A percentile compares a stretch with the other conserved stretches of the same genome.
Evolutionary conservation across 108 stramenopile species (phyloP).

Genomic region (Nitzschia sp.): DNA sequence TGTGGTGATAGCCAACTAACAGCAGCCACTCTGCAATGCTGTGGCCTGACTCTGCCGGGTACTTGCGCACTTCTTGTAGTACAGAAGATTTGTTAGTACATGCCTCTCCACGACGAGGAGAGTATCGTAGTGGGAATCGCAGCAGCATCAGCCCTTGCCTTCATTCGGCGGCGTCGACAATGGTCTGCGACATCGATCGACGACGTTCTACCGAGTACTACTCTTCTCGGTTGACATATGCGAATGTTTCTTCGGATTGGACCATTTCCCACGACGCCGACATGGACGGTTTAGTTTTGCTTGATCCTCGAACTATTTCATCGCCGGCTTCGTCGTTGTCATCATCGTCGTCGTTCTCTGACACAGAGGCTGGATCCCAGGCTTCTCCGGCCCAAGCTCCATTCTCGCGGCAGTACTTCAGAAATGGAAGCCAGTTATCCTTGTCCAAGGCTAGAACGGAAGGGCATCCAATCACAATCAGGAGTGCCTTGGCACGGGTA

Average conservation of each 20-base stretch:
- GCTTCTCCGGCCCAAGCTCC: constrained; percentile 16
- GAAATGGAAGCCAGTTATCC: constrained; percentile 43
- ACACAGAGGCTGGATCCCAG: constrained; percentile 16
- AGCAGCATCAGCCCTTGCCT: not conserved
- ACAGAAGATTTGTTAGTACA: not conserved
- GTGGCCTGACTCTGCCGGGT: too few relatives aligned
- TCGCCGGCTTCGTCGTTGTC: not conserved
- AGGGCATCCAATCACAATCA: constrained; percentile 85
- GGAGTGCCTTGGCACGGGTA: constrained; percentile 76
- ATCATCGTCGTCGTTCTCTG: not conserved
- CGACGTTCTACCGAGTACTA: not conserved
- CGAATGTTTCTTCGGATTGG: not conserved
- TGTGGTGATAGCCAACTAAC: too few relatives aligned
- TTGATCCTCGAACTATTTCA: not conserved
- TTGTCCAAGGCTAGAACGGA: constrained; percentile 51
- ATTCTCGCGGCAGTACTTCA: constrained; percentile 35
- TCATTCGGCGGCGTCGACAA: not conserved
- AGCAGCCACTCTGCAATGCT: too few relatives aligned
- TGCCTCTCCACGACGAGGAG: not conserved
- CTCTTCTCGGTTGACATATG: constrained; percentile 1
- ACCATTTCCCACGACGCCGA: not conserved
- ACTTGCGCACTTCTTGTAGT: not conserved
- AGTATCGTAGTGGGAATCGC: not conserved
- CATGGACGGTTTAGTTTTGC: not conserved
- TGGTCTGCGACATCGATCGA: not conserved